These are phyloP conservation scores for Penicillium malachiteum DNA, from an alignment of 495 filamentous ascomycete species.

Conservation along the genomic window DNA sequence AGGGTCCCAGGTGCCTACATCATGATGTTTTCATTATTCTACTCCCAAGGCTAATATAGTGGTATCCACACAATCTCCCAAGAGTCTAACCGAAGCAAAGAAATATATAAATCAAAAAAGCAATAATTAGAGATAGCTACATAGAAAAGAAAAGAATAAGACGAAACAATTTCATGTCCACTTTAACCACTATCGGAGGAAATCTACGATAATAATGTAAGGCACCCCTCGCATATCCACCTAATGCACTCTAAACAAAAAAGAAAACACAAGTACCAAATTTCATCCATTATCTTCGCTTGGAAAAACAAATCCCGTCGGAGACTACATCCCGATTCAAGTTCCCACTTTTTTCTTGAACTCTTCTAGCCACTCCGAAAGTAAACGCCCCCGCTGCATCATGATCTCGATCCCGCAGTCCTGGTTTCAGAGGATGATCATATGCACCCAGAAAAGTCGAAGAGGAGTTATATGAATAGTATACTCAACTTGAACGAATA, in stretches of 20 bases:
- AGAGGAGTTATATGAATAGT: neutral
- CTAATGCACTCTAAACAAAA: neutral
- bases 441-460: slow-evolving; percentile 5
- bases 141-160: neutral
- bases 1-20: too few relatives aligned
- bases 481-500: too few relatives aligned
- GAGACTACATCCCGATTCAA: neutral
- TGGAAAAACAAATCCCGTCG: neutral
- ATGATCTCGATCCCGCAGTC: slow-evolving; percentile 13
- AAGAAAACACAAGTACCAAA: neutral
- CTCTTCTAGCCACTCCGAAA: neutral
- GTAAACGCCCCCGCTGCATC: slow-evolving; percentile 6
- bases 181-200: neutral
- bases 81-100: too few relatives aligned
- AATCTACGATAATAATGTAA: neutral
- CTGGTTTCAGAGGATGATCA: slow-evolving; percentile 18
- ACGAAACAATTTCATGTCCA: neutral
- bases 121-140: neutral
- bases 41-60: too few relatives aligned
- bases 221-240: slow-evolving; percentile 4
- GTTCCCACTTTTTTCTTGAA: slow-evolving; percentile 3
- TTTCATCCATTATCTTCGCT: neutral
- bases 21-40: too few relatives aligned
- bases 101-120: too few relatives aligned
- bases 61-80: too few relatives aligned